These are phyloP conservation scores for Aspergillus sp. DNA, from an alignment of 2,329 filamentous ascomycete genomes.

Conservation along the genomic window DNA sequence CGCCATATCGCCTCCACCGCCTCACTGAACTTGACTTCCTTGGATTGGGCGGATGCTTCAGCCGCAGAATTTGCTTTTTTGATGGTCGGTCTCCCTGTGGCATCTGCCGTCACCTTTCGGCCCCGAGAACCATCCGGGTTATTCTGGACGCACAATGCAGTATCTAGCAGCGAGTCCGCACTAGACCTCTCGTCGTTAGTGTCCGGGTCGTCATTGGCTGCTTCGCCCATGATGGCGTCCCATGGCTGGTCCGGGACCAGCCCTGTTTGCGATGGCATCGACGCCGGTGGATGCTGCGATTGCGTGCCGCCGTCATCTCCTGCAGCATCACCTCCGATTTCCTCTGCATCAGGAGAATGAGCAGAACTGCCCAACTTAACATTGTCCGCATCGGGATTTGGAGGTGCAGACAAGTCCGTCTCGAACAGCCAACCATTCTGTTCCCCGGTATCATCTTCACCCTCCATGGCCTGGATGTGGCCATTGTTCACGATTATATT, in stretches of 20 bases:
- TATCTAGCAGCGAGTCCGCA: conserved; percentile 27
- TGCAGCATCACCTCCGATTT: conserved; percentile 3
- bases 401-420: not conserved
- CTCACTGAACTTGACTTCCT: conserved; percentile 14
- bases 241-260: conserved; percentile 1
- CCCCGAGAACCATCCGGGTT: conserved; percentile 2
- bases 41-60: conserved; percentile 20
- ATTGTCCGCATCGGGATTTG: not conserved
- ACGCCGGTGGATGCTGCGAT: conserved; percentile 9
- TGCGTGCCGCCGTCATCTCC: conserved; percentile 9
- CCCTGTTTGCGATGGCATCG: conserved; percentile 12
- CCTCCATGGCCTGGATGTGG: conserved; percentile 62
- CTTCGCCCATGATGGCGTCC: conserved; percentile 10
- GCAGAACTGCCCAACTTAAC: not conserved
- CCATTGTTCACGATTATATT: conserved; percentile 89
- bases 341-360: not conserved
- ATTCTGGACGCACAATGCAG: conserved; percentile 18
- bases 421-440: conserved; percentile 16
- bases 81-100: conserved; percentile 7
- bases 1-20: conserved; percentile 33
- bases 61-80: conserved; percentile 24
- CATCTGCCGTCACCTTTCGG: conserved; percentile 10
- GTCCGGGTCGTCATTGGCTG: conserved; percentile 15
- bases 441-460: conserved; percentile 21
- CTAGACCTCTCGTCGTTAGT: conserved; percentile 26